Base-by-base conservation (phyloP, 1,139 yeast species). In the Geotrichum histeridarum region DNA sequence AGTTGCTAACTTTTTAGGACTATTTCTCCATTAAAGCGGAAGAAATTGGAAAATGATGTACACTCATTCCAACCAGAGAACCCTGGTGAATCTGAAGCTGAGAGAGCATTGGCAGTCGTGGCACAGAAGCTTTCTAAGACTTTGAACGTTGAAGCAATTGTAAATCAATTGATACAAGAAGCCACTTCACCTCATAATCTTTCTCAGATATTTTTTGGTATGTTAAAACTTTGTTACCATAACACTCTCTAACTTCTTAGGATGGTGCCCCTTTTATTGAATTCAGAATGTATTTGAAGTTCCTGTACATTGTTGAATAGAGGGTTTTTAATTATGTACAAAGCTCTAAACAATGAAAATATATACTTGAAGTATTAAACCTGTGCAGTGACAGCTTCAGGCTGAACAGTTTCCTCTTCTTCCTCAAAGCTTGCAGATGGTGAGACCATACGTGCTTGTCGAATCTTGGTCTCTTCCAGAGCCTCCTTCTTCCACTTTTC, bases 121-220 rank as follows among this genome's bases (percentile, higher is more conserved):
- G 75, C 79, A 50, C 83, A 79, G 41, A 94, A 93, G 66, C 72
- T 93, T 50, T 84, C 88, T 0, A 77, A 78, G 43, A 86, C 85
- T 0, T 72, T 93, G 51, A 88, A 91, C 64, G 80, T 81, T 4
- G 97, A 90, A 62, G 96, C 98, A 0, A 81, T 81, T 0, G 93
- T 93, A 0, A 77, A 93, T 55, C 94, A 86, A 63, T 72, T 93
- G 59, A 81, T 93, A 7, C 83, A 81, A 47, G 87, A 86, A 59
- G 96, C 99, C 0, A 77, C 83, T 0, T 83, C 81, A 65, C 74
- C 77, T 1, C 73, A 76, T 12, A 88, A 88, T 60, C 71, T 94
- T 52, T 86, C 95, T 0, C 69, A 85, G 43, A 80, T 94, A 7
- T 94, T 83, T 66, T 77, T 81, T 65, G 99, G 99, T 1, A 87